Percentiles rank a stretch among this genome's conserved stretches.
Conservation (phyloP, 2,329 filamentous ascomycete genomes). For the Fusarium fracticaudum region DNA sequence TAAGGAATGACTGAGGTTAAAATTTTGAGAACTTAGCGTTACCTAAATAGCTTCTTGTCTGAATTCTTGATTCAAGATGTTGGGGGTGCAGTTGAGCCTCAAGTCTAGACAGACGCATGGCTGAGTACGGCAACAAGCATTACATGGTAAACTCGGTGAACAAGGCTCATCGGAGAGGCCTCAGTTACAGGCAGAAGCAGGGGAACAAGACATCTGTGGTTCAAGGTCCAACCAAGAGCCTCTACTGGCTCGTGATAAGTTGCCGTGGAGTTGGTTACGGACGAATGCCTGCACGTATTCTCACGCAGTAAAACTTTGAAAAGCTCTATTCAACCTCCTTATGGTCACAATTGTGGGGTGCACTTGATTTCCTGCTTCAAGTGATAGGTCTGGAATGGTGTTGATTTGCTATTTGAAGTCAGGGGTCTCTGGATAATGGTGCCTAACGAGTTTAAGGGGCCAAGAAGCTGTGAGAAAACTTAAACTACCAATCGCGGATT, state of each 20-base stretch:
- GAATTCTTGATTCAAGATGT: conserved; percentile 7
- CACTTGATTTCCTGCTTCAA: conserved; percentile 17
- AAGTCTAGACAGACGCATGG: conserved; percentile 13
- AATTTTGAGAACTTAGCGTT: conserved; percentile 9
- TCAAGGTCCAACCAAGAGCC: conserved; percentile 17
- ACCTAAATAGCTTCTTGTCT: conserved; percentile 35
- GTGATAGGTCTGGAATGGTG: conserved; percentile 5
- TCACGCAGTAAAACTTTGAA: conserved; percentile 4
- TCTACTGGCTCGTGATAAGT: conserved; percentile 24
- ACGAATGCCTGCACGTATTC: conserved; percentile 27
- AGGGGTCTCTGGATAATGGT: conserved; percentile 2
- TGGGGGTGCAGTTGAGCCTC: conserved; percentile 31
- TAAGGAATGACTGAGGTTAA: conserved; percentile 24
- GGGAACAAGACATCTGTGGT: conserved; percentile 19
- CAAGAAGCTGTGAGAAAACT: background rate
- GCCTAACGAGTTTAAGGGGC: conserved; percentile 6
- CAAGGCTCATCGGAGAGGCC: conserved; percentile 11
- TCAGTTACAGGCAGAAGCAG: conserved; percentile 39
- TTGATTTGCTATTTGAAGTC: conserved; percentile 5
- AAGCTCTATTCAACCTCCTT: background rate
- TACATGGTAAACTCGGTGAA: conserved; percentile 15
- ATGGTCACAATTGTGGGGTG: conserved; percentile 14
- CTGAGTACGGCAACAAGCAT: background rate
- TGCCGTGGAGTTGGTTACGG: conserved; percentile 26
- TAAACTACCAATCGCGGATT: background rate